Evolutionary conservation across 202 grass and related monocot species (phyloP), one percentile per base, ranked within the genome.

Genomic region (Carex sylvatica): DNA sequence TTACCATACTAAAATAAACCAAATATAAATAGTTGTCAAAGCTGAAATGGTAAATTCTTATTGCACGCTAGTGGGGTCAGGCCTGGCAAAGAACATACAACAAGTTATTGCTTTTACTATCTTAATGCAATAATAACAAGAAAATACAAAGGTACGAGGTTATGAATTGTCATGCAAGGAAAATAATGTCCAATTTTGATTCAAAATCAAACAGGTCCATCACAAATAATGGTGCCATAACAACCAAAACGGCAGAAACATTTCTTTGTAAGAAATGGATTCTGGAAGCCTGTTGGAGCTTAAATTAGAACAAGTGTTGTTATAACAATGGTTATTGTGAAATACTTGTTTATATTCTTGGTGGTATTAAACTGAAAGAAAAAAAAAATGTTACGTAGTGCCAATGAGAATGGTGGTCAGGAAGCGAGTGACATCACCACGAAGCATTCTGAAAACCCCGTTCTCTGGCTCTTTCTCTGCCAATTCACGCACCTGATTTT

Each of bases 361-460:
- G 30, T 77, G 53, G 18, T 67, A 82, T 69, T 26, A 66, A 65
- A 35, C 70, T 80, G 35, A 20, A 87, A 88, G 55, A 46, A n/a
- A 23, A 83, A 40, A 71, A 63, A 81, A 88, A 22, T 53, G 22
- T 68, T 95, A 95, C 92, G 96, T 99, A 61, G 96, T 99, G 83
- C 96, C 96, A 82, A 96, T 99, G 78, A 99, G 93, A 88, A 99
- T 99, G n/a, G 96, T 99, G 51, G 96, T 99, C 67, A 96, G 85
- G 65, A 96, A 99, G 61, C 96, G 96, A 86, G 91, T 99, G 47
- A 99, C 93, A 80, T 99, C 91, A 88, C 74, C 87, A 52, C 91
- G 88, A 77, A 99, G 96, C 96, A 99, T 96, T 93, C 78, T 99
- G 84, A 99, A 96, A 60, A 99, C 93, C 80, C 96, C 96, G 61